These are phyloP conservation scores for Volvox carteri DNA, from an alignment of 163 green algal genomes.

Conservation along the genomic window DNA sequence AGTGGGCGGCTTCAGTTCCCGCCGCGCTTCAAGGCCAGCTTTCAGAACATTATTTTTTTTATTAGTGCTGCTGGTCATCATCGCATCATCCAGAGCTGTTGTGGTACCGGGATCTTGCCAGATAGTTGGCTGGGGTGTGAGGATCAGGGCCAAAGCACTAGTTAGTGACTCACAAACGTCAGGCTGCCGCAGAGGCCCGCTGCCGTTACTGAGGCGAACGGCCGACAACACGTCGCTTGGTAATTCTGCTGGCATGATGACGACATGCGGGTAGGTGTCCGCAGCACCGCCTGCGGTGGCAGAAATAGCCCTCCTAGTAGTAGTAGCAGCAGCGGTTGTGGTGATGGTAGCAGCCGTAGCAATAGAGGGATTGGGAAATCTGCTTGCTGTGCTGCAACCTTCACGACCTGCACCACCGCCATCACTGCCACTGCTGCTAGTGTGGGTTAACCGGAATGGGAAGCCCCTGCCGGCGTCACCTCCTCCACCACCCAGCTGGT, in stretches of 20 bases:
- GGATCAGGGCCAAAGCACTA: constrained; percentile 9
- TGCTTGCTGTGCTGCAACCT: too few relatives aligned
- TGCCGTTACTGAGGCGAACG: too few relatives aligned
- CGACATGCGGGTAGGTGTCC: too few relatives aligned
- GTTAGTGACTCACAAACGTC: not conserved
- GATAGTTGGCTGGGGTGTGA: constrained; percentile 8
- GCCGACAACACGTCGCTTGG: too few relatives aligned
- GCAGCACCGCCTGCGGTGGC: not conserved
- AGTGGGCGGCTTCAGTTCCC: not conserved
- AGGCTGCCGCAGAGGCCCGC: not conserved
- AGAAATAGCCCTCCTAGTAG: not conserved
- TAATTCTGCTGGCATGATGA: too few relatives aligned
- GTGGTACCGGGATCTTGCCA: not conserved
- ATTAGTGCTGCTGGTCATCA: too few relatives aligned
- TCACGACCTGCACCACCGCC: too few relatives aligned
- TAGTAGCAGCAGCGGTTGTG: too few relatives aligned
- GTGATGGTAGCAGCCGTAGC: not conserved
- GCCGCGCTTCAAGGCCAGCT: not conserved
- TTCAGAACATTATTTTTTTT: not conserved
- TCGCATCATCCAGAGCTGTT: too few relatives aligned
- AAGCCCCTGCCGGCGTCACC: not conserved
- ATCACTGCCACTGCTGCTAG: too few relatives aligned
- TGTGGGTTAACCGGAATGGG: too few relatives aligned
- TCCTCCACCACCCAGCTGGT: constrained; percentile 10
- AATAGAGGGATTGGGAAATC: not conserved